Percentiles rank a stretch among this genome's conserved stretches.
These are phyloP conservation scores for Chytridiales sp. DNA, from an alignment of 371 early-diverging fungal species.

Conservation along the genomic window DNA sequence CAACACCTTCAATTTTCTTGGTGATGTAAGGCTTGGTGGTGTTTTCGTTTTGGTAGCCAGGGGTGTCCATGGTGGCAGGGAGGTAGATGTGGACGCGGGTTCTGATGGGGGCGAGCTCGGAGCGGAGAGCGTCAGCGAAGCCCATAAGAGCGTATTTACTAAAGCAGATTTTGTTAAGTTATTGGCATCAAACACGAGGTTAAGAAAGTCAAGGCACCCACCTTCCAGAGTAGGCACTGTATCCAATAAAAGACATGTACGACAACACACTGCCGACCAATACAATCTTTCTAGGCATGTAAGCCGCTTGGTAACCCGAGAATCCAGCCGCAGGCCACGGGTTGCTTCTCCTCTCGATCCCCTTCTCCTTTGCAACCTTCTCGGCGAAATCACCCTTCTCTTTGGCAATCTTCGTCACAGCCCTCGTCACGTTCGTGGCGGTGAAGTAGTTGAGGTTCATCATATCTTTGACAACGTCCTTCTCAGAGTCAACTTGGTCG, in stretches of 20 bases:
- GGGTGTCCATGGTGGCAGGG: constrained; percentile 47
- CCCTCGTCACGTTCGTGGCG: constrained; percentile 33
- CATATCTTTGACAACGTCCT: constrained; percentile 17
- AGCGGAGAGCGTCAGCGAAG: constrained; percentile 38
- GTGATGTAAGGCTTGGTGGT: constrained; percentile 44
- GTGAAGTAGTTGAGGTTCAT: constrained; percentile 37
- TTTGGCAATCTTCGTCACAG: constrained; percentile 29
- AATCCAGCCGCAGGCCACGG: constrained; percentile 14
- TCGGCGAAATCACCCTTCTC: constrained; percentile 4
- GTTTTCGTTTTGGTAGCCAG: constrained; percentile 40
- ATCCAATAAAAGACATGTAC: constrained; percentile 38
- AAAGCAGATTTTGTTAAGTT: no score
- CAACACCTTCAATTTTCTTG: constrained; percentile 38
- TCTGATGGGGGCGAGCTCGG: constrained; percentile 35
- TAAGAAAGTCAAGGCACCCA: constrained; percentile 5
- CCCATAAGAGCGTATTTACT: constrained; percentile 46
- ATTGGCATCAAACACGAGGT: neutral
- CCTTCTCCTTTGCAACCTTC: neutral
- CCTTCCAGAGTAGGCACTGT: constrained; percentile 40
- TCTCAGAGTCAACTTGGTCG: constrained; percentile 21
- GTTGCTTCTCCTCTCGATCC: neutral
- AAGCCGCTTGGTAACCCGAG: constrained; percentile 14
- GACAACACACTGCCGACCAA: constrained; percentile 40
- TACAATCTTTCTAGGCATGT: constrained; percentile 33
- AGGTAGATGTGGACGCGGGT: constrained; percentile 37